Evolutionary conservation across 2,329 filamentous ascomycete genomes (phyloP), one percentile per base, ranked within the genome.

Genomic region (Aspergillus costaricaensis): DNA sequence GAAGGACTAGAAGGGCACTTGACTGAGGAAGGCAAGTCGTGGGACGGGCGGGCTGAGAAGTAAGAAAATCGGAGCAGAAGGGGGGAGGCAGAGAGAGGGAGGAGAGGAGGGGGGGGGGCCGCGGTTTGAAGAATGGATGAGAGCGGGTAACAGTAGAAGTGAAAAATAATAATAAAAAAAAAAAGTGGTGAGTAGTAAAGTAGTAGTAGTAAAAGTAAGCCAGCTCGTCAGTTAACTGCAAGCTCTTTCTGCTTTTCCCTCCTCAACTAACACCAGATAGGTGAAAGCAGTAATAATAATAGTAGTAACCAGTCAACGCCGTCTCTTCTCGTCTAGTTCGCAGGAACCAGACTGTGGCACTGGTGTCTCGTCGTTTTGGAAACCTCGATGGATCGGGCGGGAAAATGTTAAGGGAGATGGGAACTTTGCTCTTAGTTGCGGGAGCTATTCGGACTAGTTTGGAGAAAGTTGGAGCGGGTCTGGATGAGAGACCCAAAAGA

Each of bases 401-500:
- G 56, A 57, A 49, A 49, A 49, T 49, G 25, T 25, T 49, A 51
- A 12, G 55, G 44, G 48, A 58, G 56, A 49, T 49, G 47, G 25
- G 47, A 50, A 50, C 47, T 52, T 12, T 43, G 30, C 60, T 38
- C 54, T 53, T 63, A 63, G 53, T 57, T 55, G 62, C 62, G 62
- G 62, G 60, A 63, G 54, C 62, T 63, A 63, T 62, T 43, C 52
- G 55, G 54, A 30, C 23, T 30, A 55, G 49, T 50, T 61, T 36
- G 32, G 43, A 54, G 43, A 51, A 48, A 47, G 48, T 58, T 60
- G 51, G 50, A 43, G 57, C 48, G 56, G 52, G 43, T 27, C 39
- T 50, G 57, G 57, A 44, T 23, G 41, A 52, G 38, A 32, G 39
- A 53, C 23, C 27, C 14, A 32, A 57, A 43, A 49, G 39, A 17